These are phyloP conservation scores for Diplocarpon rosae DNA, from an alignment of 2,329 filamentous ascomycete genomes.

Conservation along the genomic window DNA sequence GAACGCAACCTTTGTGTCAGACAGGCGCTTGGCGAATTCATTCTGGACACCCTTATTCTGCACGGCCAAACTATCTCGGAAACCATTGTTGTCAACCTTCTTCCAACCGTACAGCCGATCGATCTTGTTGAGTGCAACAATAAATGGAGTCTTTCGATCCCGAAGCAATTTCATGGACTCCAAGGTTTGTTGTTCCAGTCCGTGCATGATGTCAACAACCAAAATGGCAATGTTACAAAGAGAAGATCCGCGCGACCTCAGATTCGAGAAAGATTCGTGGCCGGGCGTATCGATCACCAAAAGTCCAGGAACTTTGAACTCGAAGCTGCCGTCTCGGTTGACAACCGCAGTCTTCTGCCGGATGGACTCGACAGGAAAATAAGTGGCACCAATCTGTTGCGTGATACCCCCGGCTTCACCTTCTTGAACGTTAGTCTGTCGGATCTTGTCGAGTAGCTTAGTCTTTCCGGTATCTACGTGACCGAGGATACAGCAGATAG, in stretches of 20 bases:
- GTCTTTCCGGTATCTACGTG: conserved; percentile 99
- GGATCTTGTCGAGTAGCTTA: conserved; percentile 97
- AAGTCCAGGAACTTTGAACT: conserved; percentile 95
- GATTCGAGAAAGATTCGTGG: conserved; percentile 99
- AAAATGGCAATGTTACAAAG: conserved; percentile 99
- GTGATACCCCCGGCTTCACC: conserved; percentile 99
- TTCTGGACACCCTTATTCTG: conserved; percentile 90
- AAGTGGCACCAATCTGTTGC: conserved; percentile 98
- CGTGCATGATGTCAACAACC: conserved; percentile 99
- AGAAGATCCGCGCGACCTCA: conserved; percentile 91
- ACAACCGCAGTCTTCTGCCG: conserved; percentile 87
- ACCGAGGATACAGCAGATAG: conserved; percentile 98
- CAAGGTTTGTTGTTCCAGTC: conserved; percentile 89
- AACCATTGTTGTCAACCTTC: conserved; percentile 96
- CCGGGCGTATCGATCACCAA: conserved; percentile 96
- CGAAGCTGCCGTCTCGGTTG: conserved; percentile 80
- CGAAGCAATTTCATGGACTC: conserved; percentile 93
- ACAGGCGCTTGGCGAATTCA: conserved; percentile 84
- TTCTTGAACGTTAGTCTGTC: conserved; percentile 97
- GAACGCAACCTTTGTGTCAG: conserved; percentile 87
- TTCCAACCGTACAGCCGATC: conserved; percentile 99
- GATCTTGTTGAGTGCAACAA: conserved; percentile 98
- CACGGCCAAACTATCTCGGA: conserved; percentile 79
- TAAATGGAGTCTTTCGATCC: conserved; percentile 93
- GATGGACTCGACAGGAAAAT: conserved; percentile 93